Evolutionary conservation across 306 rosid genomes (phyloP).

Genomic region (Pterocarpus santalinus): DNA sequence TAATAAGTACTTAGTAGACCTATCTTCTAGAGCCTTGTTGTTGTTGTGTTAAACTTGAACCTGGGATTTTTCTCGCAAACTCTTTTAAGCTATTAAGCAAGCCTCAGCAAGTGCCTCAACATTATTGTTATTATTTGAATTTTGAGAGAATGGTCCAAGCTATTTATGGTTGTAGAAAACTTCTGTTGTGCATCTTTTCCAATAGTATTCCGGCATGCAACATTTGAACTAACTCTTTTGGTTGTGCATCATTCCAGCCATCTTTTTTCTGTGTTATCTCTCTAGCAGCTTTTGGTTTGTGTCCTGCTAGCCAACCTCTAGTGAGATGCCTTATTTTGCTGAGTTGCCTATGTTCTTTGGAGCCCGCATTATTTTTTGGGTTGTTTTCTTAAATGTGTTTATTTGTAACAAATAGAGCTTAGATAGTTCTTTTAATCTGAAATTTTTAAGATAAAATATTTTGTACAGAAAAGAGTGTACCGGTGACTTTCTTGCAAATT

Average conservation of each 20-base stretch:
- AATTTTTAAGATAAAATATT: background rate
- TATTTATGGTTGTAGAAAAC: background rate
- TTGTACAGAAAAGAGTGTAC: constrained; percentile 50
- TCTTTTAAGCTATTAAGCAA: background rate
- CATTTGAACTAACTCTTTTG: constrained; percentile 8
- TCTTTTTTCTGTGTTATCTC: constrained; percentile 1
- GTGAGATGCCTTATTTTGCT: background rate
- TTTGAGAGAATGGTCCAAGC: background rate
- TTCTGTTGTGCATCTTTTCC: background rate
- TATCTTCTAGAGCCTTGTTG: background rate
- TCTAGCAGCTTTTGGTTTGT: background rate
- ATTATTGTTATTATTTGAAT: constrained; percentile 16
- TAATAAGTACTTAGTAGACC: background rate
- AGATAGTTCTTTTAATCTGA: background rate
- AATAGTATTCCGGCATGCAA: background rate
- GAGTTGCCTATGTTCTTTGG: background rate
- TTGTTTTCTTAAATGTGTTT: background rate
- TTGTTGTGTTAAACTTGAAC: constrained; percentile 1
- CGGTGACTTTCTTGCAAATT: constrained; percentile 83
- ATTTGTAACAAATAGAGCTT: background rate
- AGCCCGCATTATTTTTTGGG: background rate
- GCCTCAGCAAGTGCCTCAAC: background rate
- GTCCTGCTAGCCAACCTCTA: background rate
- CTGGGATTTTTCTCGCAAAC: background rate
- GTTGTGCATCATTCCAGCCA: background rate